Percentiles rank a stretch among this genome's conserved stretches.
Conservation (phyloP, 1,284 basidiomycete genomes). For the Cutaneotrichosporon mucoides region DNA sequence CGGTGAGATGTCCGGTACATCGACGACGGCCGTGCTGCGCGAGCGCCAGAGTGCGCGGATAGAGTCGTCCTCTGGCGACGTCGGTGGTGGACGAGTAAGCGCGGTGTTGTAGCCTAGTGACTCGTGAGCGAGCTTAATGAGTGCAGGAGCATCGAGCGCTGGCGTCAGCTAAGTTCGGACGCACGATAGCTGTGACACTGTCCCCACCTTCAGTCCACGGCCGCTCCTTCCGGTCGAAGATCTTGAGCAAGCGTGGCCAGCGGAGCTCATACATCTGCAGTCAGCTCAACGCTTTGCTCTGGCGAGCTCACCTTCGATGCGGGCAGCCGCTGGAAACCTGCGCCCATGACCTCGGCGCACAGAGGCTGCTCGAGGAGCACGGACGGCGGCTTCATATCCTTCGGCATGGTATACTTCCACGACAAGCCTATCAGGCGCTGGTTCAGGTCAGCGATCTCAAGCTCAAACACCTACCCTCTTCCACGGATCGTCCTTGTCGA, state of each 20-base stretch:
- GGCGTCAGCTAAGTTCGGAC: not conserved
- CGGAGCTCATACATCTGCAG: conserved; percentile 71
- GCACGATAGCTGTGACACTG: not conserved
- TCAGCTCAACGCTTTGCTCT: too few species aligned
- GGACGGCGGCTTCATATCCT: conserved; percentile 56
- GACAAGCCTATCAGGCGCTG: conserved; percentile 48
- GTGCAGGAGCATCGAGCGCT: conserved; percentile 22
- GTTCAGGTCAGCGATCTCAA: not conserved
- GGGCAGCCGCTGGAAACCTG: conserved; percentile 67
- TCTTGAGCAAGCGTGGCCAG: conserved; percentile 70
- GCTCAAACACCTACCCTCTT: conserved; percentile 33
- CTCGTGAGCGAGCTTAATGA: conserved; percentile 26
- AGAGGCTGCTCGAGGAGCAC: conserved; percentile 62
- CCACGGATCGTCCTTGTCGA: conserved; percentile 33
- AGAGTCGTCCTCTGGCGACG: conserved; percentile 28
- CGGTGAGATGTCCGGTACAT: not conserved
- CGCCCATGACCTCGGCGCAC: conserved; percentile 69
- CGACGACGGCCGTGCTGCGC: conserved; percentile 5
- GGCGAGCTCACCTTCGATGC: conserved; percentile 58
- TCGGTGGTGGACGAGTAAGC: not conserved
- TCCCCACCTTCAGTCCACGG: conserved; percentile 57
- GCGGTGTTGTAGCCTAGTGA: conserved; percentile 27
- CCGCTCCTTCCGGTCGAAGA: conserved; percentile 60
- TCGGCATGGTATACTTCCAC: conserved; percentile 57
- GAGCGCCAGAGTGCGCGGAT: conserved; percentile 32